Conservation (phyloP, 768 basidiomycete genomes). For the Kwoniella botswanensis region DNA sequence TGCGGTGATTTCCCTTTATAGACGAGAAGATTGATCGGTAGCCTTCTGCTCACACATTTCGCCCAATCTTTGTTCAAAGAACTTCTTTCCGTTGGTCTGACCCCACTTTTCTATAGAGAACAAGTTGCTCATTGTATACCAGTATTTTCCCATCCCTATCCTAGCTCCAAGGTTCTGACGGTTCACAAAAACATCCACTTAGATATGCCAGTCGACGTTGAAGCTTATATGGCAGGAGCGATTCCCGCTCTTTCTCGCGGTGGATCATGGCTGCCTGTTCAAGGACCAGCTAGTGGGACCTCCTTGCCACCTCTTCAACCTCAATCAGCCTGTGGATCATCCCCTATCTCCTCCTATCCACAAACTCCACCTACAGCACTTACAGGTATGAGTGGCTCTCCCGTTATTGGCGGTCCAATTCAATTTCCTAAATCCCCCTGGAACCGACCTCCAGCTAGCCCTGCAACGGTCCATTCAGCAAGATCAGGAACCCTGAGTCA, state of each 20-base stretch:
- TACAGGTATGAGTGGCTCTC: neutral
- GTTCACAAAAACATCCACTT: too few relatives aligned
- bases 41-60: neutral
- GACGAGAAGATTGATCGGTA: neutral
- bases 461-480: conserved; percentile 5
- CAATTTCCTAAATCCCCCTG: neutral
- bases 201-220: conserved; percentile 44
- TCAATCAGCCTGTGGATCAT: conserved; percentile 3
- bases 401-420: neutral
- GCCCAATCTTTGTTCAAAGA: neutral
- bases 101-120: neutral
- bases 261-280: conserved; percentile 39
- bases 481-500: conserved; percentile 5
- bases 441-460: neutral
- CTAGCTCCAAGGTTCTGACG: too few relatives aligned
- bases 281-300: neutral
- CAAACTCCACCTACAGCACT: neutral
- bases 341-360: conserved; percentile 2
- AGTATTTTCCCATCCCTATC: too few relatives aligned
- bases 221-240: conserved; percentile 48
- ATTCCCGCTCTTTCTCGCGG: conserved; percentile 46
- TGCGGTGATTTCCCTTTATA: neutral
- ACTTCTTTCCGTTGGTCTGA: neutral
- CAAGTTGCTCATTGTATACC: too few relatives aligned
- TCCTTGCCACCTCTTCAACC: neutral